phyloP scores from a whole-genome alignment of 2,329 filamentous ascomycete species.

The Leptographium lundbergii region DNA sequence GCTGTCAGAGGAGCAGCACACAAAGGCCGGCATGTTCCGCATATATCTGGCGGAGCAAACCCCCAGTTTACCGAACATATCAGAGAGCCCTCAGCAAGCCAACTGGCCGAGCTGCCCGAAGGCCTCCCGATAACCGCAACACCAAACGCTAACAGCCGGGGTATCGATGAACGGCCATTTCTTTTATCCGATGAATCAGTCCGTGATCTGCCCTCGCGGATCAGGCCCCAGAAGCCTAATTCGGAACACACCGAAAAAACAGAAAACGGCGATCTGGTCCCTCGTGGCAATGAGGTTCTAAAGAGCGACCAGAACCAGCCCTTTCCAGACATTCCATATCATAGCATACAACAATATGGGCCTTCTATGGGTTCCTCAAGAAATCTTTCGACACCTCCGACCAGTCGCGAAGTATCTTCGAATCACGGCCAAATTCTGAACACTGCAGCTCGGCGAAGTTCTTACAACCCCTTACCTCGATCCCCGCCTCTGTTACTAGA shows the following conservation, averaged over 20 bases:
- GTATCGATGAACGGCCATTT: conserved; percentile 9
- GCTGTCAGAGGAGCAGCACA: neutral
- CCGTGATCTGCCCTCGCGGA: neutral
- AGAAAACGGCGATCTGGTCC: neutral
- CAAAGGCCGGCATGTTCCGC: neutral
- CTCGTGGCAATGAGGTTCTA: neutral
- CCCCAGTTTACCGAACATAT: conserved; percentile 20
- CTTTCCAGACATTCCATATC: neutral
- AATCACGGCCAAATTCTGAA: conserved; percentile 15
- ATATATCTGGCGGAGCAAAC: neutral
- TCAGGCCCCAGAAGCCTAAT: neutral
- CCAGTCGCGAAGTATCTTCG: conserved; percentile 21
- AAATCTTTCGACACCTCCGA: conserved; percentile 42
- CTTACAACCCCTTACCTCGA: conserved; percentile 31
- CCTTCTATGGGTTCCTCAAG: conserved; percentile 7
- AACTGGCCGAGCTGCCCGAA: conserved; percentile 46
- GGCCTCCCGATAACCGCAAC: conserved; percentile 43
- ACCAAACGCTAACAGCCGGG: conserved; percentile 3
- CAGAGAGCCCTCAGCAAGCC: conserved; percentile 41
- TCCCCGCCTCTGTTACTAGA: conserved; percentile 25
- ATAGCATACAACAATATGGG: neutral
- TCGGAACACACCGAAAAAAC: neutral
- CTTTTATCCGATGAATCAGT: no score
- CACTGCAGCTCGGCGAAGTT: conserved; percentile 32
- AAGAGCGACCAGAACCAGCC: neutral